Evolutionary conservation across 2,329 filamentous ascomycete species (phyloP).

Genomic region (Coniosporium tulheliwenetii): DNA sequence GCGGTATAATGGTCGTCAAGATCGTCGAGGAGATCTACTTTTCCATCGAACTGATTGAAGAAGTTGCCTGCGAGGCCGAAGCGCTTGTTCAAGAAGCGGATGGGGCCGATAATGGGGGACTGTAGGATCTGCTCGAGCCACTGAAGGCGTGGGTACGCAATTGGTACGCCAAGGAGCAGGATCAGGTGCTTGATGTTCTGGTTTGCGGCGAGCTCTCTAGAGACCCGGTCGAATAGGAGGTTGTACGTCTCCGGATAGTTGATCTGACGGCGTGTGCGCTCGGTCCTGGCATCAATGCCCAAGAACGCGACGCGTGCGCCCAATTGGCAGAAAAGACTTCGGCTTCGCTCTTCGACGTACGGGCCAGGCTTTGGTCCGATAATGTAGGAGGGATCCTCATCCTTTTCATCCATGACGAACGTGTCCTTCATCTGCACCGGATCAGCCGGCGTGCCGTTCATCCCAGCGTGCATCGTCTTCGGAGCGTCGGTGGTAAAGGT

Average conservation of each 20-base stretch:
- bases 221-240: constrained; percentile 40
- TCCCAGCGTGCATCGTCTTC: constrained; percentile 29
- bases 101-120: constrained; percentile 73
- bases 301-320: constrained; percentile 49
- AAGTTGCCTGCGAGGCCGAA: constrained; percentile 75
- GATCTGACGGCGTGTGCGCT: constrained; percentile 80
- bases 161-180: constrained; percentile 54
- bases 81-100: constrained; percentile 78
- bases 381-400: constrained; percentile 59
- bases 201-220: constrained; percentile 34
- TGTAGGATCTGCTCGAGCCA: constrained; percentile 89
- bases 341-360: constrained; percentile 46
- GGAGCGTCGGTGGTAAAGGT: constrained; percentile 69
- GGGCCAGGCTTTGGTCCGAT: constrained; percentile 57
- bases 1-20: constrained; percentile 70
- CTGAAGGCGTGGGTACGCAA: constrained; percentile 59
- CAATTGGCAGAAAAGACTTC: constrained; percentile 47
- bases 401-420: constrained; percentile 47
- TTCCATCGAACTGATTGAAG: constrained; percentile 87
- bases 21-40: constrained; percentile 48
- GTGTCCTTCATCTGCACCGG: constrained; percentile 57
- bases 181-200: constrained; percentile 47
- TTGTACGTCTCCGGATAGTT: constrained; percentile 61
- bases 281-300: constrained; percentile 45
- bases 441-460: constrained; percentile 41